These are phyloP conservation scores for Fonsecaea pedrosoi DNA, from an alignment of 2,329 filamentous ascomycete genomes.

Conservation along the genomic window DNA sequence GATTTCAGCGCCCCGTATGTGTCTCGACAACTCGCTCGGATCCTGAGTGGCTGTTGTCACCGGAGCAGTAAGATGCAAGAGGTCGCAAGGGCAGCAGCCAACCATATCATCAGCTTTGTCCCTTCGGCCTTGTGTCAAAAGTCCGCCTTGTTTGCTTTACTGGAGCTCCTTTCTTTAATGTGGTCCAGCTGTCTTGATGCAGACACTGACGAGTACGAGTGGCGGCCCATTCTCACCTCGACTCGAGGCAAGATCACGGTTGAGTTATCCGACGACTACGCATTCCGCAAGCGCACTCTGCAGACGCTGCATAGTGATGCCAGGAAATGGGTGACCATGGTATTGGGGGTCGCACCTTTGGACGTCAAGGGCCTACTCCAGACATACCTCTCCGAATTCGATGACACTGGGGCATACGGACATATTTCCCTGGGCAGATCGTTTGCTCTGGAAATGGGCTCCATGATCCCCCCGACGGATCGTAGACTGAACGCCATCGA, in stretches of 20 bases:
- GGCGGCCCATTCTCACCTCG: slow-evolving; percentile 80
- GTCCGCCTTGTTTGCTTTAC: slow-evolving; percentile 85
- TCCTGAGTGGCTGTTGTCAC: slow-evolving; percentile 91
- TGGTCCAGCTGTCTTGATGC: slow-evolving; percentile 94
- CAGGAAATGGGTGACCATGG: slow-evolving; percentile 77
- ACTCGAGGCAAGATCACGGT: slow-evolving; percentile 78
- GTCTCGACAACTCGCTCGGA: slow-evolving; percentile 80
- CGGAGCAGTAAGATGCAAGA: slow-evolving; percentile 90
- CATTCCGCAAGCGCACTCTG: slow-evolving; percentile 78
- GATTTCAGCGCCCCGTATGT: slow-evolving; percentile 89
- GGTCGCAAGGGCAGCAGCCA: slow-evolving; percentile 80
- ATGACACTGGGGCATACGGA: slow-evolving; percentile 88
- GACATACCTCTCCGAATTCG: slow-evolving; percentile 93
- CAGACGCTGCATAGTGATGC: slow-evolving; percentile 78
- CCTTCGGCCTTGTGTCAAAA: slow-evolving; percentile 91
- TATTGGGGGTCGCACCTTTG: slow-evolving; percentile 83
- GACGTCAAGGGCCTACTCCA: slow-evolving; percentile 93
- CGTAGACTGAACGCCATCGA: slow-evolving; percentile 85
- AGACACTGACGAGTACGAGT: slow-evolving; percentile 92
- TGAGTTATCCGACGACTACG: slow-evolving; percentile 92
- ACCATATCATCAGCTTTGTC: slow-evolving; percentile 81
- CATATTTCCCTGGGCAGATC: slow-evolving; percentile 92
- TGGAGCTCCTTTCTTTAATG: slow-evolving; percentile 92
- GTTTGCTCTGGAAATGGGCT: slow-evolving; percentile 92
- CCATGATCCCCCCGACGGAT: slow-evolving; percentile 82